Conservation (phyloP, 495 filamentous ascomycete species). For the Chaetomium fimeti region DNA sequence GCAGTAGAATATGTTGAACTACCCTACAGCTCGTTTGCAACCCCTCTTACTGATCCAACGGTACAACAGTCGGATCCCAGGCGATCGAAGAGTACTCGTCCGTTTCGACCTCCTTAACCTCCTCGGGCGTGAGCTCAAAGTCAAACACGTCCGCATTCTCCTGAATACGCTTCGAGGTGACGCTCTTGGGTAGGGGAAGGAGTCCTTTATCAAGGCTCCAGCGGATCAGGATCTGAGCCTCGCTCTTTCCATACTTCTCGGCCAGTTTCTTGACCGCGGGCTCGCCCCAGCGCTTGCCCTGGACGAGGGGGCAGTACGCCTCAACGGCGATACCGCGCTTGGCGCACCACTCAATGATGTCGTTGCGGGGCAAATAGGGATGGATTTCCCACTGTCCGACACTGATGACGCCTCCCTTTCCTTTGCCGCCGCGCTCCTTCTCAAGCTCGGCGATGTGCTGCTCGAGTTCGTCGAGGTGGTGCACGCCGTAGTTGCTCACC, state of each 20-base stretch:
- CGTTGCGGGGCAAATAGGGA: slow-evolving; percentile 75
- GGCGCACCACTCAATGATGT: slow-evolving; percentile 74
- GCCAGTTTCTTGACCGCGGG: slow-evolving; percentile 57
- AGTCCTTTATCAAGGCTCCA: slow-evolving; percentile 86
- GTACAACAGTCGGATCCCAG: slow-evolving; percentile 62
- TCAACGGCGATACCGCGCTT: slow-evolving; percentile 67
- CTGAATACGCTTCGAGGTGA: slow-evolving; percentile 62
- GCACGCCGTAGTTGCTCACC: slow-evolving; percentile 66
- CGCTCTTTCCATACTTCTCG: slow-evolving; percentile 68
- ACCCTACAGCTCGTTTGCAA: neutral
- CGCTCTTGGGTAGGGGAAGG: slow-evolving; percentile 75
- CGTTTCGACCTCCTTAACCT: slow-evolving; percentile 55
- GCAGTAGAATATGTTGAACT: neutral
- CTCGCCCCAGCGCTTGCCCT: slow-evolving; percentile 65
- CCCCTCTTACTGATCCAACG: slow-evolving; percentile 18
- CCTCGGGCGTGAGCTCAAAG: slow-evolving; percentile 69
- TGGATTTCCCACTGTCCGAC: slow-evolving; percentile 91
- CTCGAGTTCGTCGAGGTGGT: slow-evolving; percentile 72
- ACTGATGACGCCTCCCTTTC: slow-evolving; percentile 70
- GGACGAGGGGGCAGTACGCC: slow-evolving; percentile 78
- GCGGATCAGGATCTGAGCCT: slow-evolving; percentile 75
- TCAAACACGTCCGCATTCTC: slow-evolving; percentile 79
- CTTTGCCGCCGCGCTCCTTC: slow-evolving; percentile 55
- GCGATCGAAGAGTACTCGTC: slow-evolving; percentile 61
- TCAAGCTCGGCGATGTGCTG: slow-evolving; percentile 67